A percentile compares a stretch with the other conserved stretches of the same genome.
Evolutionary conservation across 2,329 filamentous ascomycete species (phyloP).

Genomic region (Colletotrichum paranaense): DNA sequence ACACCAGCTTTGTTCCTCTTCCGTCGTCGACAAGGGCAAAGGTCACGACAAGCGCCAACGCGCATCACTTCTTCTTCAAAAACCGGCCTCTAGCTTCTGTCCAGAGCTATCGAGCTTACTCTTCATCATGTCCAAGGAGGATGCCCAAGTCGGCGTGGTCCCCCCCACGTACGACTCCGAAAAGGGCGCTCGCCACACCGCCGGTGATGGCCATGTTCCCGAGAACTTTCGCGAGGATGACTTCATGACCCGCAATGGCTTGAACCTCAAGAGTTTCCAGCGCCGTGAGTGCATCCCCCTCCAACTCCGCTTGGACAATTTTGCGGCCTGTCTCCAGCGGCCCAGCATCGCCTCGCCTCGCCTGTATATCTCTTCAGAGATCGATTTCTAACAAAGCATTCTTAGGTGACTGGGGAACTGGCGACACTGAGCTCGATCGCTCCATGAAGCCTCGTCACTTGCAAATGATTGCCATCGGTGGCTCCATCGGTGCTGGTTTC

Average conservation of each 20-base stretch:
- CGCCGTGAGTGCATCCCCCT: constrained; percentile 40
- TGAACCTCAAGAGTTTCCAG: constrained; percentile 53
- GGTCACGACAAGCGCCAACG: constrained; percentile 28
- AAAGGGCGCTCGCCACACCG: constrained; percentile 32
- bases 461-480: constrained; percentile 72
- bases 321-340: neutral
- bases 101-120: constrained; percentile 6
- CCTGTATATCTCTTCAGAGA: neutral
- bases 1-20: neutral
- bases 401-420: constrained; percentile 30
- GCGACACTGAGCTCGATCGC: constrained; percentile 51
- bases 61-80: neutral
- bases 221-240: constrained; percentile 43
- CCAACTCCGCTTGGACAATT: neutral
- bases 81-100: neutral
- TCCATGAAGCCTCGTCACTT: constrained; percentile 68
- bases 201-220: constrained; percentile 25
- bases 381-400: neutral
- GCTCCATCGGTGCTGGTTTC: constrained; percentile 72
- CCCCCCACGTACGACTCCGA: constrained; percentile 36
- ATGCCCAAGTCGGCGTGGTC: constrained; percentile 29
- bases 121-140: constrained; percentile 31
- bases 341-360: too few relatives aligned
- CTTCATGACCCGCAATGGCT: constrained; percentile 51
- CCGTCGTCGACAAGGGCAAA: constrained; percentile 27